Percentiles rank a stretch among this genome's conserved stretches.
phyloP scores from a whole-genome alignment of 495 filamentous ascomycete species.

The Lophiotrema nucula region DNA sequence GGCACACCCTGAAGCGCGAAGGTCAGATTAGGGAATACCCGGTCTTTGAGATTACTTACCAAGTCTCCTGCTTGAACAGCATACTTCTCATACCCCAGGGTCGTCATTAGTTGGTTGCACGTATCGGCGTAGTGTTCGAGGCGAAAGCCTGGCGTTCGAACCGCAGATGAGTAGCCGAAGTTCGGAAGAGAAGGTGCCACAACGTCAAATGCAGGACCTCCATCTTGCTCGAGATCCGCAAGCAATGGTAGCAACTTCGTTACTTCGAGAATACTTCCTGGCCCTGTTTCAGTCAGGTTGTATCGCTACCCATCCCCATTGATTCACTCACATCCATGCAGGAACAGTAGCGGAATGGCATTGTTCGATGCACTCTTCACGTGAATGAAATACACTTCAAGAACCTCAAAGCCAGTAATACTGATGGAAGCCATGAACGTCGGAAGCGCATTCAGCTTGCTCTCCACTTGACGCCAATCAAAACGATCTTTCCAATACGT shows the following conservation, averaged over 20 bases:
- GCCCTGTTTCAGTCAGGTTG: slow-evolving; percentile 45
- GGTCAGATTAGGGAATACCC: background rate
- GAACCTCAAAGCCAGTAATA: background rate
- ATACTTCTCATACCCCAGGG: background rate
- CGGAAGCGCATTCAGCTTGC: background rate
- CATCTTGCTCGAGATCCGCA: slow-evolving; percentile 34
- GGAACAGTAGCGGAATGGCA: slow-evolving; percentile 40
- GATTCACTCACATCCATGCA: slow-evolving; percentile 25
- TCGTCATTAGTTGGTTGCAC: background rate
- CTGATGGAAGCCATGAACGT: background rate
- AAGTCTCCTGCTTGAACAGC: background rate
- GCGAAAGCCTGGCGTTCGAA: slow-evolving; percentile 53
- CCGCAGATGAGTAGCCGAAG: slow-evolving; percentile 62
- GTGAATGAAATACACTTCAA: slow-evolving; percentile 42
- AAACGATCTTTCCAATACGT: background rate
- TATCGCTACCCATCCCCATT: no score
- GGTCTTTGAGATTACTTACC: background rate
- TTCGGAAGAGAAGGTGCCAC: slow-evolving; percentile 70
- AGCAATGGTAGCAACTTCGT: slow-evolving; percentile 60
- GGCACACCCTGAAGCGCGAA: no score
- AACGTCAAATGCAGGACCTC: slow-evolving; percentile 61
- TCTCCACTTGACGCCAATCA: background rate
- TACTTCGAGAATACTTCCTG: slow-evolving; percentile 65
- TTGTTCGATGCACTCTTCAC: slow-evolving; percentile 25
- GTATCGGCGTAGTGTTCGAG: slow-evolving; percentile 43